Conservation (phyloP, 225 moss, liverwort and hornwort genomes). For the Physcomitrellopsis africana region DNA sequence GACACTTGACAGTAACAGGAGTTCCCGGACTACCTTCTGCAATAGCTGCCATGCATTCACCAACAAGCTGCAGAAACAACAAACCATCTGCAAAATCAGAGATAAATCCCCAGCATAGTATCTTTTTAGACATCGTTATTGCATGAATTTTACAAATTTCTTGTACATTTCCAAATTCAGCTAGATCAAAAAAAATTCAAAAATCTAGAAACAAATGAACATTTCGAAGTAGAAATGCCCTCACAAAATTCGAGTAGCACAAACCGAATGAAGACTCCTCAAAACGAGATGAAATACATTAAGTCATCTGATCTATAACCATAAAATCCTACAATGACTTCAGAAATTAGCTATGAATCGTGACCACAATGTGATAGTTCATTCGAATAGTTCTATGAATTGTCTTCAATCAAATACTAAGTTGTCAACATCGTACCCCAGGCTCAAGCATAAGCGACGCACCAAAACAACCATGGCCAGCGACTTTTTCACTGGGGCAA, state of each 20-base stretch:
- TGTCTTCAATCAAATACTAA: background rate
- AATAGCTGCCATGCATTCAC: slow-evolving; percentile 79
- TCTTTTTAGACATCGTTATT: background rate
- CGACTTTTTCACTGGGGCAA: slow-evolving; percentile 95
- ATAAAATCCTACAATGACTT: slow-evolving; percentile 6
- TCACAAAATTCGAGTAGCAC: background rate
- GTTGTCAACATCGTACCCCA: slow-evolving; percentile 56
- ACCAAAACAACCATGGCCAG: slow-evolving; percentile 81
- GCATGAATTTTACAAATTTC: background rate
- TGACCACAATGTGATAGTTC: slow-evolving; percentile 17
- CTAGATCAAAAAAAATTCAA: background rate
- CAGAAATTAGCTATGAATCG: slow-evolving; percentile 16
- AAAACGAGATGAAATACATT: background rate
- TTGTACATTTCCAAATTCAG: slow-evolving; percentile 21
- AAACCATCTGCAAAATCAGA: slow-evolving; percentile 10
- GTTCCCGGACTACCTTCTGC: slow-evolving; percentile 79
- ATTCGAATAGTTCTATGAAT: background rate
- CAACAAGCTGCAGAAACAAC: slow-evolving; percentile 77
- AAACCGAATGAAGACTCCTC: slow-evolving; percentile 7
- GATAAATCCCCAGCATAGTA: background rate
- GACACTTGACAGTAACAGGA: slow-evolving; percentile 94
- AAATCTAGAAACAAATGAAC: background rate
- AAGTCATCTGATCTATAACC: slow-evolving; percentile 2
- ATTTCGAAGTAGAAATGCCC: slow-evolving; percentile 3
- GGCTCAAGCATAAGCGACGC: slow-evolving; percentile 96